Base-by-base conservation (phyloP, 805 yeast species). In the Saccharomycopsis fodiens region DNA sequence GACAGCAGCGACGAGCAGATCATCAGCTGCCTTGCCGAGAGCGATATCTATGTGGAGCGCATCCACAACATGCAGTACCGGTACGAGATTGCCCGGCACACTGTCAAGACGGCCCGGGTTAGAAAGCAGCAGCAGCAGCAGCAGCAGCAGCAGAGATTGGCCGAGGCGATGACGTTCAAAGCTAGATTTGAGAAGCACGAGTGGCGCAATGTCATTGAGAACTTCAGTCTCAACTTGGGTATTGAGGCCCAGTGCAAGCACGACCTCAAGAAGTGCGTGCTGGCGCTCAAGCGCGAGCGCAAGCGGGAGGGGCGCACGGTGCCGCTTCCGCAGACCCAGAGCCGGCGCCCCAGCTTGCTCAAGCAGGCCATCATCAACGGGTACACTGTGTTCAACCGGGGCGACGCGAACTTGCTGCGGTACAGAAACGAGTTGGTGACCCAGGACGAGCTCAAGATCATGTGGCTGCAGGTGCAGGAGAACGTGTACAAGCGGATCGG, bases 131-230 rank as follows among this genome's bases (percentile, higher is more conserved):
- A 21, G 16, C 10, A 19, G 6, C 27, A 35, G n/a, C 29, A 32
- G 16, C 39, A 53, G 53, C 39, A 51, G 61, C 15, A 56, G 67
- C 63, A 55, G 56, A 16, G 48, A 7, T 5, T 15, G 17, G 45
- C 22, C 48, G 52, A 17, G 57, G 59, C 6, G 36, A n/a, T n/a
- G n/a, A 25, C 29, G 29, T 6, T 25, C 29, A 25, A 25, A 10
- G 29, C 10, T 10, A 6, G 29, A 10, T 56, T 74, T n/a, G 63
- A 73, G 4, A 68, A 72, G 51, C 74, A 76, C 21, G 85, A 82
- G 58, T 82, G 88, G 86, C 66, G 89, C 53, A 79, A 81, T 55
- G 72, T 83, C 22, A 78, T 83, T 48, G 91, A 83, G 52, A 82
- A 81, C 60, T 83, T 74, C 55, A 54, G 79, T 31, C 60, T 81